Conservation (phyloP, 2,329 filamentous ascomycete species). For the Nothopassalora personata region DNA sequence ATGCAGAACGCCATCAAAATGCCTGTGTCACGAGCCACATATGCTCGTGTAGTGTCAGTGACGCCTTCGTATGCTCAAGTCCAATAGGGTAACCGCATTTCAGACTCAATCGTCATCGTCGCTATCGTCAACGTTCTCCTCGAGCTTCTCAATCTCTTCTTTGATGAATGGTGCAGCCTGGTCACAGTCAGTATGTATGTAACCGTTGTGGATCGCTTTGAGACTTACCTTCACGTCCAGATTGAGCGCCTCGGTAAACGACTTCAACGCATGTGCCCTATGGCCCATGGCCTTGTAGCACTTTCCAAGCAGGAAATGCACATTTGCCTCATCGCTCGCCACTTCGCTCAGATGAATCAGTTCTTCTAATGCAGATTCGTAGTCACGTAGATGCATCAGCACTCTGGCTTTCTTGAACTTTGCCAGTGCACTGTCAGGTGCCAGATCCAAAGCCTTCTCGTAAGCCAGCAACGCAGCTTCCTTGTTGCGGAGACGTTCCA, state of each 20-base stretch:
- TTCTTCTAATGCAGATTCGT: constrained; percentile 71
- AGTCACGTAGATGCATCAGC: constrained; percentile 66
- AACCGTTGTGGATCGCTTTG: background rate
- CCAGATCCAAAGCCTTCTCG: constrained; percentile 72
- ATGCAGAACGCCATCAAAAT: background rate
- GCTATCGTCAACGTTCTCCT: constrained; percentile 27
- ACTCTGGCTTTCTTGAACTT: constrained; percentile 90
- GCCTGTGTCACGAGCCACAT: background rate
- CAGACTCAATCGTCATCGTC: constrained; percentile 20
- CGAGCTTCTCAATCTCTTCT: constrained; percentile 84
- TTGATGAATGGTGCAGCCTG: constrained; percentile 93
- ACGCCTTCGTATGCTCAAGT: background rate
- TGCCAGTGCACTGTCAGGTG: constrained; percentile 74
- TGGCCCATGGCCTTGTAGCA: constrained; percentile 57
- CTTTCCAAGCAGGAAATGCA: constrained; percentile 89
- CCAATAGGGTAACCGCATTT: background rate
- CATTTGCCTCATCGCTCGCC: constrained; percentile 89
- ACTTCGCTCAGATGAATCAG: constrained; percentile 84
- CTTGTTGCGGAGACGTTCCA: constrained; percentile 83
- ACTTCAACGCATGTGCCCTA: constrained; percentile 72
- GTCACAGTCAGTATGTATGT: background rate
- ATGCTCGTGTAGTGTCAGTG: background rate
- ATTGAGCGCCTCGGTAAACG: constrained; percentile 92
- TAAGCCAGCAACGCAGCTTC: constrained; percentile 76
- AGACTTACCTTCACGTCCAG: constrained; percentile 83